A percentile compares a stretch with the other conserved stretches of the same genome.
phyloP scores from a whole-genome alignment of 2,329 filamentous ascomycete genomes.

The Penicillium concentricum region DNA sequence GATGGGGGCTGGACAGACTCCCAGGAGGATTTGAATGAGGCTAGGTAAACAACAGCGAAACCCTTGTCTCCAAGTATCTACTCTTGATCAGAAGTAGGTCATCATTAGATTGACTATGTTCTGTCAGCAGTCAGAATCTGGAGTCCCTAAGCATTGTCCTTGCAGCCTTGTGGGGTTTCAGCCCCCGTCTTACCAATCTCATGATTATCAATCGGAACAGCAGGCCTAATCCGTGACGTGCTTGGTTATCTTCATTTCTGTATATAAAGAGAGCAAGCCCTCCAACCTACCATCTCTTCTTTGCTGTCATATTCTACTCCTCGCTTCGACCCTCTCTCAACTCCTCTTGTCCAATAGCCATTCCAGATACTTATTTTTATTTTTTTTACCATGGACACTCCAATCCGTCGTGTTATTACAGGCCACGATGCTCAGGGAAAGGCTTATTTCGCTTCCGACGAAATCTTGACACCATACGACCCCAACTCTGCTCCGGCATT shows the following conservation, averaged over 20 bases:
- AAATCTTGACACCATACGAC: constrained; percentile 27
- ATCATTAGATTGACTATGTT: neutral
- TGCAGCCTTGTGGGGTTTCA: neutral
- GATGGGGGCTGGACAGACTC: neutral
- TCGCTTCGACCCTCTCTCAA: neutral
- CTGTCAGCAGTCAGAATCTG: too few relatives aligned
- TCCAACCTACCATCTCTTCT: neutral
- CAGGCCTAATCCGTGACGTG: neutral
- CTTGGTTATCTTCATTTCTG: neutral
- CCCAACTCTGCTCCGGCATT: constrained; percentile 23
- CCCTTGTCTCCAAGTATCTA: neutral
- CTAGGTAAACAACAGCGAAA: neutral
- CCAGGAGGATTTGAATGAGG: neutral
- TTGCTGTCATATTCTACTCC: neutral
- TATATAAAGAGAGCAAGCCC: neutral
- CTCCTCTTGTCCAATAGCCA: neutral
- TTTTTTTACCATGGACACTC: constrained; percentile 8
- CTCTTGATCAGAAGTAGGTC: neutral
- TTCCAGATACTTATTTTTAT: neutral
- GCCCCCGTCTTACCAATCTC: constrained; percentile 10
- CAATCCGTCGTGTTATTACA: constrained; percentile 23
- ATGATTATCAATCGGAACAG: constrained; percentile 5
- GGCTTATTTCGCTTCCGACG: constrained; percentile 27
- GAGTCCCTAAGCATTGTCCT: neutral
- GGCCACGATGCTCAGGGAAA: constrained; percentile 26